Evolutionary conservation across 257 asterid species (phyloP), one percentile per base, ranked within the genome.

Genomic region (Solanum neorickii): DNA sequence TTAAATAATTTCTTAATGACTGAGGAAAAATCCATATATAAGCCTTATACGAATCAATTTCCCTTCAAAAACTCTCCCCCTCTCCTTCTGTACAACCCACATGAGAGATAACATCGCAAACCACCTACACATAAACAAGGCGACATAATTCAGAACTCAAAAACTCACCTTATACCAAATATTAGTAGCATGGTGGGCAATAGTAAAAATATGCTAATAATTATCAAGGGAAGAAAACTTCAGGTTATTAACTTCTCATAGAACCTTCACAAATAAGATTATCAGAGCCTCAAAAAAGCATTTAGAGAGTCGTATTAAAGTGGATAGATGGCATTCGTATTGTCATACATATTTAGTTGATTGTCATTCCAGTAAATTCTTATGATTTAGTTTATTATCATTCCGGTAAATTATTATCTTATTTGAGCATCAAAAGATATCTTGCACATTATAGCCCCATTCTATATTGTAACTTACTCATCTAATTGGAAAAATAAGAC

Each of bases 211-310:
- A 75, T 68, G 78, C 84, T 52, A 59, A 88, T 29, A 60, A 35
- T 10, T 72, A 77, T 72, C 31, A 31, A 68, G 78, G 82, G 59
- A 84, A 76, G 74, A 25, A 20, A 25, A 66, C 16, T 29, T 68
- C 69, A 44, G 73, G 74, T 68, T 69, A 60, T 87, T 88, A 93
- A 98, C 98, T 96, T 96, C 90, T 96, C 99, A 86, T 96, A 95
- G 89, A 96, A 96, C 85, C 93, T 95, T 84, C 98, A 11, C 33
- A 31, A 31, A 31, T 31, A 31, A 66, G 74, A 66, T 66, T n/a
- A 66, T 66, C 37, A 66, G 20, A 27, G 7, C 20, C 14, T 37
- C 37, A 12, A 27, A 12, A 66, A 27, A n/a, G 10, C 37, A 66
- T 35, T 27, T 66, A 66, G 74, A 66, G 35, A 25, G 74, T 27